phyloP scores from a whole-genome alignment of 2,329 filamentous ascomycete genomes.

The Aspergillus japonicus region DNA sequence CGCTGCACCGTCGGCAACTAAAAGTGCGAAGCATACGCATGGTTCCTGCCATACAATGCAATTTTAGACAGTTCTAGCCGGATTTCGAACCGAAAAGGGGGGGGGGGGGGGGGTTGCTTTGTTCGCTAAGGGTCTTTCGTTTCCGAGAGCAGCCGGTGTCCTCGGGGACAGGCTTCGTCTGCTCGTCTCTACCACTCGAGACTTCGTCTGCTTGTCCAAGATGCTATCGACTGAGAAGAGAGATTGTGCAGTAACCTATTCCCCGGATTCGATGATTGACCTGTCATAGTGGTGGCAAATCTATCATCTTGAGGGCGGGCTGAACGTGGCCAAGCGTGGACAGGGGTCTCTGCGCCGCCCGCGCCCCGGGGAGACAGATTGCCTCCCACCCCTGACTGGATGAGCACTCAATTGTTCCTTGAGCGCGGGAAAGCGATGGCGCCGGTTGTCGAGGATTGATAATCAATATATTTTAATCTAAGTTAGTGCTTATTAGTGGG shows the following conservation, averaged over 20 bases:
- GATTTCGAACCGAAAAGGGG: not conserved
- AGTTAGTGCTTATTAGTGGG: not conserved
- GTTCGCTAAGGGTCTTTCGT: not conserved
- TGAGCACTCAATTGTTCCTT: not conserved
- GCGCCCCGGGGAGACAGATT: not conserved
- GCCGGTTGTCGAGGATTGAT: not conserved
- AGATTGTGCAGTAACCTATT: not conserved
- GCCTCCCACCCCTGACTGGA: not conserved
- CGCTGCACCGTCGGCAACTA: not conserved
- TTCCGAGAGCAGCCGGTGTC: not conserved
- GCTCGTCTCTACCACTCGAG: not conserved
- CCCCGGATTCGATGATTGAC: not conserved
- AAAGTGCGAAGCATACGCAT: not conserved
- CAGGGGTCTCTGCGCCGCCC: not conserved
- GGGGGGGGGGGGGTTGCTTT: not conserved
- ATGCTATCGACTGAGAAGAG: too few relatives aligned
- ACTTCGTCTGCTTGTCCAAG: not conserved
- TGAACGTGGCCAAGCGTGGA: not conserved
- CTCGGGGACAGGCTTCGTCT: not conserved
- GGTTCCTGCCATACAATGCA: not conserved
- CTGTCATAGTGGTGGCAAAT: not conserved
- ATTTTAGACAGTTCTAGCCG: not conserved
- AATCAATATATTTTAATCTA: not conserved
- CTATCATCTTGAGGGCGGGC: not conserved
- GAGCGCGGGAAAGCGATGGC: not conserved